Evolutionary conservation across 495 filamentous ascomycete genomes (phyloP).

Genomic region (Hypoxylon perforatum): DNA sequence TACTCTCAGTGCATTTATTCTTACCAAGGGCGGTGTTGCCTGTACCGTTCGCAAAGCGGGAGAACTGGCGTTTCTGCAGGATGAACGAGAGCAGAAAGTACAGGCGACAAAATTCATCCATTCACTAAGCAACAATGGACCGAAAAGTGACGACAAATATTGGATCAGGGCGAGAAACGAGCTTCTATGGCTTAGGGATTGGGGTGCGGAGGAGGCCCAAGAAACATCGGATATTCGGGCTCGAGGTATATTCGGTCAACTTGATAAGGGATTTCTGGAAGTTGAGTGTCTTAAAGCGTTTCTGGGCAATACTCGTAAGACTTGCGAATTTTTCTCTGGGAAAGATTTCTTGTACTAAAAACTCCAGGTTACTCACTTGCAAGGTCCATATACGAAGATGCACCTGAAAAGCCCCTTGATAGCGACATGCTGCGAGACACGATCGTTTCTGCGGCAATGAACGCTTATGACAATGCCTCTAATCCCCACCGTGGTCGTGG

Average conservation of each 20-base stretch:
- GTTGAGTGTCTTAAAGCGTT: slow-evolving; percentile 79
- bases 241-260: slow-evolving; percentile 75
- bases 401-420: slow-evolving; percentile 61
- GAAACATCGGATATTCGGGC: slow-evolving; percentile 40
- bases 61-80: slow-evolving; percentile 66
- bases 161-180: slow-evolving; percentile 75
- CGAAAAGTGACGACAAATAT: slow-evolving; percentile 69
- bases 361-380: slow-evolving; percentile 72
- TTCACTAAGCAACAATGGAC: slow-evolving; percentile 58
- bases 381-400: slow-evolving; percentile 73
- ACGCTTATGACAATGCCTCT: slow-evolving; percentile 87
- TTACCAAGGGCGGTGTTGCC: slow-evolving; percentile 68
- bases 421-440: slow-evolving; percentile 68
- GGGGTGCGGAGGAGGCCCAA: slow-evolving; percentile 66
- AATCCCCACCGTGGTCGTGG: slow-evolving; percentile 88
- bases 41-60: slow-evolving; percentile 69
- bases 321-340: neutral
- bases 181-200: slow-evolving; percentile 84
- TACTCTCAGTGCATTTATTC: slow-evolving; percentile 72
- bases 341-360: slow-evolving; percentile 29
- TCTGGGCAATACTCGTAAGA: slow-evolving; percentile 73
- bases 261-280: slow-evolving; percentile 74
- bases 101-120: slow-evolving; percentile 73
- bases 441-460: slow-evolving; percentile 73
- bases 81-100: slow-evolving; percentile 71